Percentiles rank a stretch among this genome's conserved stretches.
Conservation (phyloP, 306 rosid species). For the Prinsepia uniflora region DNA sequence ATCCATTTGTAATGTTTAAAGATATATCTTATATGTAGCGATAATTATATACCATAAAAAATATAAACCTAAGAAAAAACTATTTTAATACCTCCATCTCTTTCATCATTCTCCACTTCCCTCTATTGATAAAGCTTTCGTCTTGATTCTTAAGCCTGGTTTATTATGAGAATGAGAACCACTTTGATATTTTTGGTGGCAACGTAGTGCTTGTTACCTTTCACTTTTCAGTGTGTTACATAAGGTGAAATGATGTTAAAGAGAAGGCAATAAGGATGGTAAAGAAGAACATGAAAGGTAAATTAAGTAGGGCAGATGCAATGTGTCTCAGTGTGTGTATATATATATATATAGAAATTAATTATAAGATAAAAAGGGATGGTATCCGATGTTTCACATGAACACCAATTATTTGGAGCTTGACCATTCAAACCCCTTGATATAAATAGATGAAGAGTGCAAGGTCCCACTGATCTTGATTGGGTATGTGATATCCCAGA, state of each 20-base stretch:
- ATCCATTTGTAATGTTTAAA: too few species aligned
- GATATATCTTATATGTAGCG: too few species aligned
- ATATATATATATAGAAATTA: not conserved
- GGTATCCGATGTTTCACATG: conserved; percentile 62
- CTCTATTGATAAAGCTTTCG: too few species aligned
- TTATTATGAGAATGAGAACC: not conserved
- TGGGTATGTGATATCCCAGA: conserved; percentile 8
- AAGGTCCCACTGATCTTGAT: conserved; percentile 38
- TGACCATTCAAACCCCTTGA: conserved; percentile 73
- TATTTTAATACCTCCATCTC: too few species aligned
- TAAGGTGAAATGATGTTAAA: not conserved
- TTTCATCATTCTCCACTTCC: too few species aligned
- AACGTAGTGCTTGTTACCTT: not conserved
- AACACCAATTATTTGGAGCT: conserved; percentile 65
- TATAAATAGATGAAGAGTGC: conserved; percentile 24
- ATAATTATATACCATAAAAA: too few species aligned
- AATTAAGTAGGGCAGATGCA: not conserved
- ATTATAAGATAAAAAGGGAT: conserved; percentile 12
- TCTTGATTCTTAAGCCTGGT: too few species aligned
- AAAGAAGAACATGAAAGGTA: not conserved
- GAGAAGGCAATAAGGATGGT: not conserved
- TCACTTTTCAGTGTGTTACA: not conserved
- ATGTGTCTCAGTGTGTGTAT: too few species aligned
- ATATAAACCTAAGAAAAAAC: too few species aligned
- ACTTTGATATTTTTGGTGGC: not conserved